These are phyloP conservation scores for Craspedostauros australis DNA, from an alignment of 108 stramenopile species.

Conservation along the genomic window DNA sequence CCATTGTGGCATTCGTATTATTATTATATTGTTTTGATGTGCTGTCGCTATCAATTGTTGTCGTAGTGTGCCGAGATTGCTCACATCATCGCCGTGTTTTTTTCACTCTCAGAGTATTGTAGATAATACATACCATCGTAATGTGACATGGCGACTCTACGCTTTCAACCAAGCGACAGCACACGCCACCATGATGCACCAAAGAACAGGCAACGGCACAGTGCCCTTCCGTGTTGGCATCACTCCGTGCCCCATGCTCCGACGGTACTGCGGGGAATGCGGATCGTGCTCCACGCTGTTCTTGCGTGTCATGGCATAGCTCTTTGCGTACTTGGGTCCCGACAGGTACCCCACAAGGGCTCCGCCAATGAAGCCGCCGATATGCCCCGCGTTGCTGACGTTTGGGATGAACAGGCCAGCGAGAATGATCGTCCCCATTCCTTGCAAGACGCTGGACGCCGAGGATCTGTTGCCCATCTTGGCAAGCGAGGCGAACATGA, in stretches of 20 bases:
- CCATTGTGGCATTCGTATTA: no score
- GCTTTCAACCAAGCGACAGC: no score
- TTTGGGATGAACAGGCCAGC: constrained; percentile 43
- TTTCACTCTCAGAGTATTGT: no score
- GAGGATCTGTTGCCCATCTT: constrained; percentile 45
- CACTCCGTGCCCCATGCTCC: constrained; percentile 60
- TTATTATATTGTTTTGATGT: no score
- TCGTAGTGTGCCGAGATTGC: no score
- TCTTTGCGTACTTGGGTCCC: constrained; percentile 56
- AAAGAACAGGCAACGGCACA: constrained; percentile 48
- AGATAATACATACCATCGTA: no score
- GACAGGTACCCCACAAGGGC: constrained; percentile 45
- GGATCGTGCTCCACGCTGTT: constrained; percentile 41
- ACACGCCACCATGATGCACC: constrained; percentile 18
- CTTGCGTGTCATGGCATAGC: constrained; percentile 45
- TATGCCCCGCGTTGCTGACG: constrained; percentile 60
- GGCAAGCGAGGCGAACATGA: constrained; percentile 52
- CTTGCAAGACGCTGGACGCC: constrained; percentile 32
- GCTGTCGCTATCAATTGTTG: no score
- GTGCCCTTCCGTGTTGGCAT: constrained; percentile 29
- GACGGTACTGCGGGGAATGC: constrained; percentile 42
- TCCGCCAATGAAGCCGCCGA: constrained; percentile 76
- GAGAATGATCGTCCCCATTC: constrained; percentile 46
- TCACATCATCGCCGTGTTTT: no score
- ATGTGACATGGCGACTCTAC: no score